Base-by-base conservation (phyloP, 1,139 yeast genomes). In the Saccharomycopsis hybrid region DNA sequence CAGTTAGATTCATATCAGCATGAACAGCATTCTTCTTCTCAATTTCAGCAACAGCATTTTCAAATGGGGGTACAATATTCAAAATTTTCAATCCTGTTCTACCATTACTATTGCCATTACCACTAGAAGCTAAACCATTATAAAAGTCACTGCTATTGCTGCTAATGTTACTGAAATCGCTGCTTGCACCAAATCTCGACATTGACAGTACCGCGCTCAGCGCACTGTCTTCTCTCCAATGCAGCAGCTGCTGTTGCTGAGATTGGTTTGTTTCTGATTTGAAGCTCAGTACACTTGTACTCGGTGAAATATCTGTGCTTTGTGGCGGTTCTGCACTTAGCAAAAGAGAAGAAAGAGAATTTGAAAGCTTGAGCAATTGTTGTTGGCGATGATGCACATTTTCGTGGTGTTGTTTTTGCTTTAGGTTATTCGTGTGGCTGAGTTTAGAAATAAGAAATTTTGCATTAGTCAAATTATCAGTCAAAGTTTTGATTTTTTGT, bases 381-480 rank as follows among this genome's bases (percentile, higher is more conserved):
- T 32, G 30, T n/a, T 44, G 43, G 8, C 18, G 32, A 13, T 24
- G 39, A 9, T 25, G 28, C 8, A 33, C 13, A 8, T 44, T 24
- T 18, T 32, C 13, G n/a, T 18, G 30, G 27, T 28, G 43, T 3
- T 33, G 18, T 25, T 44, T 44, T 8, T 32, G 29, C 4, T 24
- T 27, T 25, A 5, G 11, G 25, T 27, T 25, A 29, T 42, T 47
- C 29, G 44, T 43, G 40, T 47, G 42, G 28, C 46, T 42, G 36
- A 47, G 18, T 28, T 41, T 47, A 5, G 46, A 41, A 29, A 47
- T 36, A 28, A 47, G 30, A 18, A 41, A 45, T 9, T 40, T 49
- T n/a, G 54, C 47, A 18, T 44, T 44, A 9, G 30, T 40, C 43
- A 49, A 46, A 24, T 32, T 45, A 7, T 49, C 54, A 13, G 35